Base-by-base conservation (phyloP, 352 stramenopile genomes). In the Phytophthora agathidicida region DNA sequence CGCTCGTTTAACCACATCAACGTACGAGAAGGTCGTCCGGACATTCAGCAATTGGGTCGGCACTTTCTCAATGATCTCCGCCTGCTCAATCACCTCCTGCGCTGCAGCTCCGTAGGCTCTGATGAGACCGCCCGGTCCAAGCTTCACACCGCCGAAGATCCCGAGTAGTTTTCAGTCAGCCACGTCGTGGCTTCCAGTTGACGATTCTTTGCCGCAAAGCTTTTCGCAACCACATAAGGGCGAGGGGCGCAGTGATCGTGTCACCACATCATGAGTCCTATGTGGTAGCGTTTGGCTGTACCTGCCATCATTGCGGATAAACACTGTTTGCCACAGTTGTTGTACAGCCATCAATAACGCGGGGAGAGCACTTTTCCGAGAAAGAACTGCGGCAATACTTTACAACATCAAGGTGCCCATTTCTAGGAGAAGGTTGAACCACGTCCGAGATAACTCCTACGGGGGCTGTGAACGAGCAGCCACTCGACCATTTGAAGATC, bases 61-160 rank as follows among this genome's bases (percentile, higher is more conserved):
- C 33, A 88, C 68, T 28, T 73, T 76, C 4, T 88, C 70, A 30
- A 89, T 35, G 32, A 91, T 69, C 55, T 86, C 67, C 0, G 73
- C 72, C 13, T 75, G 37, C 23, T 85, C 75, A 3, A 93, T 68
- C 37, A 75, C 52, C 45, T 86, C 71, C 32, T 85, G 71, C 11
- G 84, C 84, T 10, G 80, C 80, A 5, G 73, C 61, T 36, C 75
- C 73, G 54, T 93, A 93, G 33, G 84, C 84, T 50, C 84, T 77
- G 31, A 89, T 86, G 33, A 93, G 68, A 1, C 84, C 84, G 38
- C 84, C 84, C 0, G 80, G 83, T 26, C 84, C 84, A 13, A 93
- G 73, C 43, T 89, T 83, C 7, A 80, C 86, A 23, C 84, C 84
- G 16, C 84, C 84, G 47, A 90, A 93, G 27, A 93, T 80, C 7